These are phyloP conservation scores for Dendrothele bispora DNA, from an alignment of 768 basidiomycete species.

Conservation along the genomic window DNA sequence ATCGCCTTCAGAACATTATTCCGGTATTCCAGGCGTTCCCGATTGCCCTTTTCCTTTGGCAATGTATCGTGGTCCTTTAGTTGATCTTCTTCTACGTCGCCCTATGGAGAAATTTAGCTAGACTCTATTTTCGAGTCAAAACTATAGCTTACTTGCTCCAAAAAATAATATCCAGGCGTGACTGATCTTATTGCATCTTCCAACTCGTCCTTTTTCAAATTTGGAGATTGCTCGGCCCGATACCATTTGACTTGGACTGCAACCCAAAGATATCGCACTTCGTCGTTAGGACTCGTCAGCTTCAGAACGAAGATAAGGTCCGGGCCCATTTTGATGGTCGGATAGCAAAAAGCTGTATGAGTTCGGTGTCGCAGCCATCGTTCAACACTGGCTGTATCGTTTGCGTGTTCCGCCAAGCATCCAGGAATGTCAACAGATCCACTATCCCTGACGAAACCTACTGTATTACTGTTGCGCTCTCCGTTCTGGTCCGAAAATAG, in stretches of 20 bases:
- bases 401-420: slow-evolving; percentile 37
- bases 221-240: no score
- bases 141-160: no score
- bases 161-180: neutral
- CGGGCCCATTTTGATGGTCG: slow-evolving; percentile 40
- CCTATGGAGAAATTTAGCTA: neutral
- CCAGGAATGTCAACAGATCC: slow-evolving; percentile 32
- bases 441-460: slow-evolving; percentile 26
- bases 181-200: neutral
- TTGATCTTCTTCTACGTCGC: no score
- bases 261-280: slow-evolving; percentile 52
- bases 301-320: slow-evolving; percentile 40
- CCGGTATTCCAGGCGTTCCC: neutral
- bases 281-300: slow-evolving; percentile 31
- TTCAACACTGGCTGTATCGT: slow-evolving; percentile 30
- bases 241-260: slow-evolving; percentile 49
- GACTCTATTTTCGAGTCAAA: neutral
- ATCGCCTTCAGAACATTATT: neutral
- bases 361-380: slow-evolving; percentile 34
- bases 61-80: no score
- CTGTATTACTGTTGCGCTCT: neutral
- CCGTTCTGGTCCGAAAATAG: slow-evolving; percentile 31
- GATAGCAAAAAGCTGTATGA: slow-evolving; percentile 39
- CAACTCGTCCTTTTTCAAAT: neutral
- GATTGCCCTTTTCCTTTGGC: neutral